Evolutionary conservation across 768 basidiomycete genomes (phyloP).

Genomic region (Cystofilobasidium ferigula): DNA sequence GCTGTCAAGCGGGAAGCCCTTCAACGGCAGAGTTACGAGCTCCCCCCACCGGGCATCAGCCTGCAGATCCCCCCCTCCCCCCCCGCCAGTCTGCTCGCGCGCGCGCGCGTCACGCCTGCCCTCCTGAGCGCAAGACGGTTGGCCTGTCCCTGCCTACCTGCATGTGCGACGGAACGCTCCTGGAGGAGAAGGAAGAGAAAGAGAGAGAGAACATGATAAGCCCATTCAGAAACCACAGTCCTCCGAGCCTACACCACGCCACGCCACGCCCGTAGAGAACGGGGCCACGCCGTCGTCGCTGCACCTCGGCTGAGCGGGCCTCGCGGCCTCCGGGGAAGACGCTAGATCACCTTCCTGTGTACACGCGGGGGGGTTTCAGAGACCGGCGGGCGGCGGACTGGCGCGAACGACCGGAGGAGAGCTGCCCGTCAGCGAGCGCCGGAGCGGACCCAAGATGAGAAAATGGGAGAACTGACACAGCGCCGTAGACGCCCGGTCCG

Average conservation of each 20-base stretch:
- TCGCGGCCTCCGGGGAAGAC: not conserved
- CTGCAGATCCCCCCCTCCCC: no score
- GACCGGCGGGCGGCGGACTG: constrained; percentile 2
- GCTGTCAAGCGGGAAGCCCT: no score
- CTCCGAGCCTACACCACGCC: constrained; percentile 3
- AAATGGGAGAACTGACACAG: not conserved
- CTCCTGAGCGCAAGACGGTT: no score
- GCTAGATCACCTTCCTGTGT: not conserved
- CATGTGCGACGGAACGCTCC: not conserved
- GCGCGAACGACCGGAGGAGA: not conserved
- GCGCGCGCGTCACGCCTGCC: no score
- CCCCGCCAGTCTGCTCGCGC: no score
- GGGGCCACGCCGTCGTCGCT: no score
- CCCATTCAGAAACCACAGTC: constrained; percentile 13
- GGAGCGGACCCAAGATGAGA: no score
- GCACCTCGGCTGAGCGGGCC: no score
- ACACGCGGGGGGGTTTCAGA: not conserved
- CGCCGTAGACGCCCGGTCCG: not conserved
- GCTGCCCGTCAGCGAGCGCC: not conserved
- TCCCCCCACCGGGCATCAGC: no score
- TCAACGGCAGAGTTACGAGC: no score
- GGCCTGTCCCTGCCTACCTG: no score
- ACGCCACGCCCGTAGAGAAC: not conserved
- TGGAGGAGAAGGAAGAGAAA: not conserved
- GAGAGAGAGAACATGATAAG: not conserved